Evolutionary conservation across 331 rosid species (phyloP).

Genomic region (Phaseolus coccineus): DNA sequence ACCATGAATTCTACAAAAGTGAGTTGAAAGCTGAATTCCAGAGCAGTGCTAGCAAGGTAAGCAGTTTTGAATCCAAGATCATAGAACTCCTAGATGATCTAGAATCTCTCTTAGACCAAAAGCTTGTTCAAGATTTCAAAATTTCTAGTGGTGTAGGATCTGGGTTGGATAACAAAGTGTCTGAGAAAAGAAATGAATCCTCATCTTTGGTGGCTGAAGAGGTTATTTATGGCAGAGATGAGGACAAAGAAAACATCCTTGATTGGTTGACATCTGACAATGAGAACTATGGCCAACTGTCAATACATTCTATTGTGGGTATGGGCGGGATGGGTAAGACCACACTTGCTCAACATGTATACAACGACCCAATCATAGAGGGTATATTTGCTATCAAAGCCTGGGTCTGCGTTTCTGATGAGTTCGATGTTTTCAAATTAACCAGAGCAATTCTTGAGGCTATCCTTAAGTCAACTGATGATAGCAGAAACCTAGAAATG

Average conservation of each 20-base stretch:
- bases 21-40: neutral
- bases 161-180: neutral
- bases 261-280: neutral
- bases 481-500: neutral
- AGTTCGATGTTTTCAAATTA: neutral
- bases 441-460: too few species aligned
- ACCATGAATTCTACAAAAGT: neutral
- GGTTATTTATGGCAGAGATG: constrained; percentile 33
- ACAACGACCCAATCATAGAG: neutral
- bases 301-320: constrained; percentile 12
- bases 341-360: constrained; percentile 50
- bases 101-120: neutral
- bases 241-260: neutral
- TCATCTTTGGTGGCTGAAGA: neutral
- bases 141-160: neutral
- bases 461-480: too few species aligned
- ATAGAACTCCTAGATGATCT: neutral
- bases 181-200: neutral
- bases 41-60: neutral
- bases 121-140: neutral
- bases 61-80: neutral
- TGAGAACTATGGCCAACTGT: fast-evolving
- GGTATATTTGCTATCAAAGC: neutral
- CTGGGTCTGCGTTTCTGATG: constrained; percentile 35
- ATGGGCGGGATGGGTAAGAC: constrained; percentile 51